Evolutionary conservation across 768 basidiomycete species (phyloP), one percentile per base, ranked within the genome.

Genomic region (Xerocomellus dryophilus): DNA sequence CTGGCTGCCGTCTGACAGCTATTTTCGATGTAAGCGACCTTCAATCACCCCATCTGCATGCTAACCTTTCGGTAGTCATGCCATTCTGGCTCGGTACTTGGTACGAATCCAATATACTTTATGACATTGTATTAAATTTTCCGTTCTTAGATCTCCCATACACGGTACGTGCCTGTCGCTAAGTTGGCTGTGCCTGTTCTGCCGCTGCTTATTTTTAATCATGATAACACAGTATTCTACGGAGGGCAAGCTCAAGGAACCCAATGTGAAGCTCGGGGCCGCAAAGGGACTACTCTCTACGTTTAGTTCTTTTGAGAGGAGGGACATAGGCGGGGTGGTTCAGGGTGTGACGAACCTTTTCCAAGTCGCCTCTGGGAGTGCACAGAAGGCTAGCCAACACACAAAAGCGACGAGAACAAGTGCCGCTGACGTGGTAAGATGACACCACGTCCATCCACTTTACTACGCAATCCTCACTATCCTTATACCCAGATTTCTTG

Each of bases 201-300:
- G 14, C 5, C 51, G 27, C 7, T 18, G 40, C 36, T 32, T 34
- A 4, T 18, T 12, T 50, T 40, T 51, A 25, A 50, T 20, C 46
- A 14, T 52, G 35, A 48, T 48, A 43, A 12, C 18, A 32, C 56
- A 90, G 84, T 98, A 98, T 73, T 93, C 93, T 20, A 96, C 93
- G 7, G 93, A 98, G 73, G 94, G 94, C 45, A 93, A 91, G 66
- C 74, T 98, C 67, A 97, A 98, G 70, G 93, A 97, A 67, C 93
- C 95, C 32, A 95, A 97, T 66, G 73, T 93, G 15, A 84, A 85
- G 11, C 80, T 85, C 9, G 93, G 91, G 66, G 94, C 95, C 5
- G 94, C 93, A 0, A 83, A 90, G 65, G 92, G 91, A 8, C 74
- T 97, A 5, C 68, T 96, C n/a, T 80, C 81, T 21, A 90, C 92